Evolutionary conservation across 163 green algal genomes (phyloP).

Genomic region (Trebouxiophyceae sp.): DNA sequence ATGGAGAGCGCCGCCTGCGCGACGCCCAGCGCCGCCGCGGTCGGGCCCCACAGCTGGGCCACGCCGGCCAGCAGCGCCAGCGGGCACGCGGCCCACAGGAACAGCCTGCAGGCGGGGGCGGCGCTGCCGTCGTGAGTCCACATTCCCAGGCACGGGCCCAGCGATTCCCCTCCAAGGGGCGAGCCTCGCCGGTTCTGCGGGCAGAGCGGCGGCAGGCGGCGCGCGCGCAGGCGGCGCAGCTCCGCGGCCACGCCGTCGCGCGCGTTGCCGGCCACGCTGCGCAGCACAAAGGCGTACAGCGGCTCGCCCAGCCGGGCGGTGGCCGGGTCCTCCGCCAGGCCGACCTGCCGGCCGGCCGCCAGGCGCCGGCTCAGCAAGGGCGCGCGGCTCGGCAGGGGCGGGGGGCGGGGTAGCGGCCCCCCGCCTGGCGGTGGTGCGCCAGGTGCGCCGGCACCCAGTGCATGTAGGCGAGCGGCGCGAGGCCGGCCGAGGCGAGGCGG

Average conservation of each 20-base stretch:
- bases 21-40: slow-evolving; percentile 25
- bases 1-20: slow-evolving; percentile 19
- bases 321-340: slow-evolving; percentile 36
- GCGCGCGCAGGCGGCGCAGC: slow-evolving; percentile 6
- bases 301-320: slow-evolving; percentile 38
- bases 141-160: too few species aligned
- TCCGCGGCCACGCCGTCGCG: slow-evolving; percentile 31
- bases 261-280: slow-evolving; percentile 42
- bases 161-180: too few species aligned
- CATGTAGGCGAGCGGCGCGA: slow-evolving; percentile 39
- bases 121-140: too few species aligned
- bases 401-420: too few species aligned
- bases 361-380: too few species aligned
- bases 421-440: slow-evolving; percentile 38
- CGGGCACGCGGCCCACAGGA: slow-evolving; percentile 26
- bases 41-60: slow-evolving; percentile 17
- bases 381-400: too few species aligned
- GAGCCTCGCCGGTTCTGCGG: slow-evolving; percentile 30
- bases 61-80: slow-evolving; percentile 8
- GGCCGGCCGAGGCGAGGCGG: slow-evolving; percentile 24
- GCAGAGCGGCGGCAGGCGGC: slow-evolving; percentile 9
- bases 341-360: too few species aligned
- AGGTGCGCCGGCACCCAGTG: slow-evolving; percentile 43
- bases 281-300: slow-evolving; percentile 44
- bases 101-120: slow-evolving; percentile 24